Conservation (phyloP, 805 yeast species). For the Starmera pachycereana region DNA sequence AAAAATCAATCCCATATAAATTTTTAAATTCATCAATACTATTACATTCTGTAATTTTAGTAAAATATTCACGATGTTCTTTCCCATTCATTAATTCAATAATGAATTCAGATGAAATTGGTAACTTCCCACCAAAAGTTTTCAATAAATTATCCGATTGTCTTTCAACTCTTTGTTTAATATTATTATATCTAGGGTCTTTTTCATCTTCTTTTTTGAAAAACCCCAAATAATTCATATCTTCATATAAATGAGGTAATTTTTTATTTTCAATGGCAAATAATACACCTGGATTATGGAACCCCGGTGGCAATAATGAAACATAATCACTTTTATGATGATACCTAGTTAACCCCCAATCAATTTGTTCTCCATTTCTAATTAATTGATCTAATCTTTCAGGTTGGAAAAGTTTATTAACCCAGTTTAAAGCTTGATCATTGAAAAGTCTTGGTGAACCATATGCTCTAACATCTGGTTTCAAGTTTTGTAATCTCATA, state of each 20-base stretch:
- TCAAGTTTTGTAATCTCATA: constrained; percentile 40
- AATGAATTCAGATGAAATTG: too few species aligned
- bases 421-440: constrained; percentile 36
- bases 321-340: constrained; percentile 51
- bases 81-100: too few species aligned
- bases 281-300: constrained; percentile 24
- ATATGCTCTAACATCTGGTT: constrained; percentile 45
- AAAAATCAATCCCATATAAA: too few species aligned
- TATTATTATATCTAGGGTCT: too few species aligned
- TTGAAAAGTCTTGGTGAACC: constrained; percentile 67
- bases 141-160: too few species aligned
- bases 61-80: too few species aligned
- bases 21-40: too few species aligned
- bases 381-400: constrained; percentile 16
- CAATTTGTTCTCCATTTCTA: constrained; percentile 3
- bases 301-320: constrained; percentile 45
- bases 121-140: too few species aligned
- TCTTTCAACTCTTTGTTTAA: too few species aligned
- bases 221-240: too few species aligned
- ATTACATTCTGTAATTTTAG: too few species aligned
- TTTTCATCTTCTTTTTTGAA: too few species aligned
- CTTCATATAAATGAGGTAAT: constrained; percentile 21
- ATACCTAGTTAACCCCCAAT: constrained; percentile 40
- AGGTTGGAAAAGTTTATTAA: constrained; percentile 39
- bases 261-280: constrained; percentile 24